These are phyloP conservation scores for Lactarius vividus DNA, from an alignment of 768 basidiomycete species.

Conservation along the genomic window DNA sequence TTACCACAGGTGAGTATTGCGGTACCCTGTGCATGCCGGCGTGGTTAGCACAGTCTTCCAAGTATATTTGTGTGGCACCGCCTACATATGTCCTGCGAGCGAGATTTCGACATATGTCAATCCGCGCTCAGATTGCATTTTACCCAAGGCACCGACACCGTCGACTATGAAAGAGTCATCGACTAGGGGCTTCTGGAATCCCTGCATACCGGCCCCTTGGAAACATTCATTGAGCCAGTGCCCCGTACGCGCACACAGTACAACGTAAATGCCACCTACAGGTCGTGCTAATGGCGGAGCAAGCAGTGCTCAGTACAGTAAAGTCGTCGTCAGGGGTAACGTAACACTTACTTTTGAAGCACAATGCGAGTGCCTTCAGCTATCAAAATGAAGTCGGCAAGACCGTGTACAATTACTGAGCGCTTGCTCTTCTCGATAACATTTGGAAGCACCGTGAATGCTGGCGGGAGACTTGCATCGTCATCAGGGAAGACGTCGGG, in stretches of 20 bases:
- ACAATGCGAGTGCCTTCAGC: slow-evolving; percentile 54
- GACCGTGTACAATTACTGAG: slow-evolving; percentile 67
- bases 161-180: slow-evolving; percentile 70
- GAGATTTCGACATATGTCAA: slow-evolving; percentile 65
- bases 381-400: slow-evolving; percentile 71
- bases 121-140: slow-evolving; percentile 61
- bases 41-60: background rate
- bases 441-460: slow-evolving; percentile 63
- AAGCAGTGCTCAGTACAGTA: too few species aligned
- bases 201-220: slow-evolving; percentile 63
- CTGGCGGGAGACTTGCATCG: slow-evolving; percentile 59
- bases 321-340: too few species aligned
- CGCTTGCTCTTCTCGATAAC: slow-evolving; percentile 74
- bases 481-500: slow-evolving; percentile 58
- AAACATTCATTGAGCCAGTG: slow-evolving; percentile 15
- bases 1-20: slow-evolving; percentile 59
- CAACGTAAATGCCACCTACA: slow-evolving; percentile 5
- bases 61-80: background rate
- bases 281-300: too few species aligned
- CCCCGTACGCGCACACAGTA: slow-evolving; percentile 2
- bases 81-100: slow-evolving; percentile 71
- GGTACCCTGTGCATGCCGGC: slow-evolving; percentile 49
- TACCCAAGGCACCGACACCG: slow-evolving; percentile 66
- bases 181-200: slow-evolving; percentile 67
- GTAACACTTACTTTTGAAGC: too few species aligned